Percentiles rank a stretch among this genome's conserved stretches.
Conservation (phyloP, 805 yeast species). For the Middelhovenomyces tepae region DNA sequence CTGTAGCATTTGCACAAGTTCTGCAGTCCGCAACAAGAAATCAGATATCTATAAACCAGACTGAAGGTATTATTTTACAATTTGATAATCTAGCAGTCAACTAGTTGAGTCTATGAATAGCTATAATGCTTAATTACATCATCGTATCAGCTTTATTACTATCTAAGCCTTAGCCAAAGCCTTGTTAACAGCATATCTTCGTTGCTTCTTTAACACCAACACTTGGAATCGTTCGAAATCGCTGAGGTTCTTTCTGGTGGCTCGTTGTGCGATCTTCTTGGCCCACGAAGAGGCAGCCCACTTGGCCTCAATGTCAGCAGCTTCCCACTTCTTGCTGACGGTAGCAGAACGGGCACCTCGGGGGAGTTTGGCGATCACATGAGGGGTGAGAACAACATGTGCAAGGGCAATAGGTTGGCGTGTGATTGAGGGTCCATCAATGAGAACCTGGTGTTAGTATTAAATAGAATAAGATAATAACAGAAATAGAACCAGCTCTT, state of each 20-base stretch:
- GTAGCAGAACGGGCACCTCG: slow-evolving; percentile 87
- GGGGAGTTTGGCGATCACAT: slow-evolving; percentile 76
- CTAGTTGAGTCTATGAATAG: too few species aligned
- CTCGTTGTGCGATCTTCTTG: slow-evolving; percentile 92
- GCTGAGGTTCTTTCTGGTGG: slow-evolving; percentile 83
- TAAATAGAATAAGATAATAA: slow-evolving; percentile 7
- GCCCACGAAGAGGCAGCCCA: slow-evolving; percentile 97
- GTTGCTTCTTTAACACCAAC: slow-evolving; percentile 93
- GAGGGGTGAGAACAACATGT: slow-evolving; percentile 87
- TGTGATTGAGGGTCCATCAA: slow-evolving; percentile 94
- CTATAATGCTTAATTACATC: too few species aligned
- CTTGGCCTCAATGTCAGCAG: slow-evolving; percentile 78
- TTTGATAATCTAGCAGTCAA: background rate
- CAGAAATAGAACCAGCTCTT: too few species aligned
- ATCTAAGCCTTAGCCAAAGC: slow-evolving; percentile 91
- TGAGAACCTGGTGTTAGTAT: slow-evolving; percentile 55
- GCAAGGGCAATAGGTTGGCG: slow-evolving; percentile 88
- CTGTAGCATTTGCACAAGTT: too few species aligned
- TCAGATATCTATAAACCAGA: too few species aligned
- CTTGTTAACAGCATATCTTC: slow-evolving; percentile 89
- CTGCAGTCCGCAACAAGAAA: too few species aligned
- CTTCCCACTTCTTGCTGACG: slow-evolving; percentile 88
- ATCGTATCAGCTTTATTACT: too few species aligned
- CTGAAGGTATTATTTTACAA: slow-evolving; percentile 1
- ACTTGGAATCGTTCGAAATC: slow-evolving; percentile 99